Evolutionary conservation across 2,329 filamentous ascomycete genomes (phyloP).

Genomic region (Pseudogymnoascus sp.): DNA sequence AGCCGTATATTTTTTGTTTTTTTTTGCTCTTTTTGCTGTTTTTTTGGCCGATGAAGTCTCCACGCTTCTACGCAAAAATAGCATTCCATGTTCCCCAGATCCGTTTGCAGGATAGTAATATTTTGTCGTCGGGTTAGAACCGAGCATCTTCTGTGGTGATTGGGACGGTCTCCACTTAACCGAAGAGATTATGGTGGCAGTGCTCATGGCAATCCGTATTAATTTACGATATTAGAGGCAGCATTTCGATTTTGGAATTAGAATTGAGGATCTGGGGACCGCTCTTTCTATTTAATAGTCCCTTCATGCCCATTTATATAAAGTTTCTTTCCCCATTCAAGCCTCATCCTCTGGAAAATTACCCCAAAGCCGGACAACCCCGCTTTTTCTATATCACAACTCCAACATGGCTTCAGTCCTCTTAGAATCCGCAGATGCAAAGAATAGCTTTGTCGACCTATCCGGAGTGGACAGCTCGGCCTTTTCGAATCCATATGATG

Average conservation of each 20-base stretch:
- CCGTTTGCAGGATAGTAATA: too few relatives aligned
- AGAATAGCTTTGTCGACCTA: slow-evolving; percentile 31
- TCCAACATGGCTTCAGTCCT: slow-evolving; percentile 20
- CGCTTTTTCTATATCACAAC: slow-evolving; percentile 3
- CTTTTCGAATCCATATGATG: slow-evolving; percentile 30
- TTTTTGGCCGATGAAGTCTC: too few relatives aligned
- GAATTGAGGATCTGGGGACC: background rate
- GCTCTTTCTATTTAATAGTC: background rate
- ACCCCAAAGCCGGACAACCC: background rate
- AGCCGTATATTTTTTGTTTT: background rate
- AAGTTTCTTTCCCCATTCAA: background rate
- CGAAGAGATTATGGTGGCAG: slow-evolving; percentile 5
- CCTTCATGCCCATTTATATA: background rate
- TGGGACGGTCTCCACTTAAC: background rate
- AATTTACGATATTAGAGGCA: background rate
- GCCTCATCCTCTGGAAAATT: background rate
- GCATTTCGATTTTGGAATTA: background rate
- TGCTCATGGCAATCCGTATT: background rate
- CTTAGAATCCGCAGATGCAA: slow-evolving; percentile 24
- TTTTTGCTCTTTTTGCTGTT: background rate
- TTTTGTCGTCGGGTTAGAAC: too few relatives aligned
- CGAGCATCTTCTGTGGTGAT: background rate
- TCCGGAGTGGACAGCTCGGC: slow-evolving; percentile 28
- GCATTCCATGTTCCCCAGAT: too few relatives aligned
- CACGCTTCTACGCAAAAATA: too few relatives aligned